Evolutionary conservation across 139 green algal genomes (phyloP), one percentile per base, ranked within the genome.

Genomic region (Edaphochlamys debaryana): DNA sequence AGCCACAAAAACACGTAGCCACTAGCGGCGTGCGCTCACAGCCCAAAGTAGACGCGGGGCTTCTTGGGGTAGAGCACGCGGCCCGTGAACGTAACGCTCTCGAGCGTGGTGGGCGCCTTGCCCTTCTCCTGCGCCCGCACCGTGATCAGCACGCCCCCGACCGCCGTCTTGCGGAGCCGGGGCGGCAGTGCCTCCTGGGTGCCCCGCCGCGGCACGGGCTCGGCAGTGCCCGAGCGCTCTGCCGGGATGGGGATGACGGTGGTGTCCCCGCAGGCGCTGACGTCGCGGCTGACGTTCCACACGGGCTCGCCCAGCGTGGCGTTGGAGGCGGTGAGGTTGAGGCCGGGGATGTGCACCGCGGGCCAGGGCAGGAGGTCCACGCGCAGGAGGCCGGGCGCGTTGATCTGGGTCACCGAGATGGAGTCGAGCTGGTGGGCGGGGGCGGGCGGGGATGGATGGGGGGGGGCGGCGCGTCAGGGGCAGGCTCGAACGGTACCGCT

Each of bases 291-390:
- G 9, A 36, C 20, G 22, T 34, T 36, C 20, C 9, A 73, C 0
- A 76, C 40, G 30, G 69, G 13, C 27, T 29, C 0, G 13, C 15
- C 30, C 29, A 19, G 22, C 3, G 27, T 25, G 25, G 25, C 69
- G 30, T 23, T n/a, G 11, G 9, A 6, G 32, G 42, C 30, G 29
- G 7, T 8, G 11, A 63, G 27, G 30, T 13, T 30, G 29, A 76
- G 30, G 29, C 45, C 42, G 3, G 69, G 69, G 25, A 76, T 76
- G 42, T 13, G 30, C 8, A 40, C 30, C 13, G 69, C 69, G 69
- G 69, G 69, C 69, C 69, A 76, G 29, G 42, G 42, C 41, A 76
- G 69, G 42, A 76, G 69, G 23, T 76, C 69, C 30, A 76, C 69
- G 13, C 20, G 29, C 4, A 62, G 4, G 29, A 76, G 42, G 42